These are phyloP conservation scores for Malassezia psittaci DNA, from an alignment of 1,284 basidiomycete genomes.

Conservation along the genomic window DNA sequence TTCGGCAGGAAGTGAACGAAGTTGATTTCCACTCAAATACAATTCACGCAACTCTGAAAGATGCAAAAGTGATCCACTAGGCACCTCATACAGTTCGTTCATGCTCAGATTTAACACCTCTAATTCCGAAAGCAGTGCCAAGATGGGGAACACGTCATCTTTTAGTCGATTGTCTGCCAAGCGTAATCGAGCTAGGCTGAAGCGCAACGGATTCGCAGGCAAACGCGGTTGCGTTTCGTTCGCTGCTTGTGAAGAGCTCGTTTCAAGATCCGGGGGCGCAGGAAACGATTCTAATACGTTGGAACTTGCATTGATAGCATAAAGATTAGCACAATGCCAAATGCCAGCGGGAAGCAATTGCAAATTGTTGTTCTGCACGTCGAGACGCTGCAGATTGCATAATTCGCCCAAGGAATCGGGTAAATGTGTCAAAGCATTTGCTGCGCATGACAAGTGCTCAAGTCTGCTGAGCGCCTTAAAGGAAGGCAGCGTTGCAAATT, in stretches of 20 bases:
- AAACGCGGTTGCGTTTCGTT: neutral
- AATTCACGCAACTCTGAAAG: slow-evolving; percentile 66
- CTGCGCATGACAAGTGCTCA: slow-evolving; percentile 68
- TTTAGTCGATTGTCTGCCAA: slow-evolving; percentile 80
- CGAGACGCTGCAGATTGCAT: slow-evolving; percentile 64
- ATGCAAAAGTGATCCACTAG: slow-evolving; percentile 61
- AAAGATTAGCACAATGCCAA: slow-evolving; percentile 73
- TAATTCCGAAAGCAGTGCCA: slow-evolving; percentile 56
- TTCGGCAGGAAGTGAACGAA: slow-evolving; percentile 75
- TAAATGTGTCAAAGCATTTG: slow-evolving; percentile 72
- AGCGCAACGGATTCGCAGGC: slow-evolving; percentile 54
- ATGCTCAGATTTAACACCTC: slow-evolving; percentile 82
- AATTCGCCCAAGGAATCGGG: slow-evolving; percentile 70
- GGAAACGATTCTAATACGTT: slow-evolving; percentile 72
- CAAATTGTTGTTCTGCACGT: slow-evolving; percentile 86
- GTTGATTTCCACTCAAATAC: slow-evolving; percentile 84
- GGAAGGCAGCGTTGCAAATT: slow-evolving; percentile 73
- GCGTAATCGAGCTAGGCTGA: slow-evolving; percentile 66
- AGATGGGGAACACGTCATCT: slow-evolving; percentile 69
- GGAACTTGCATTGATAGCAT: slow-evolving; percentile 73
- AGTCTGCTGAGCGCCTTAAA: slow-evolving; percentile 66
- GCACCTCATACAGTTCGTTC: slow-evolving; percentile 84
- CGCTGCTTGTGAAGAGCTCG: neutral
- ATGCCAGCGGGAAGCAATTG: slow-evolving; percentile 64
- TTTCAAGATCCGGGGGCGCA: slow-evolving; percentile 50